These are phyloP conservation scores for Henckelia pumila DNA, from an alignment of 257 asterid species.

Conservation along the genomic window DNA sequence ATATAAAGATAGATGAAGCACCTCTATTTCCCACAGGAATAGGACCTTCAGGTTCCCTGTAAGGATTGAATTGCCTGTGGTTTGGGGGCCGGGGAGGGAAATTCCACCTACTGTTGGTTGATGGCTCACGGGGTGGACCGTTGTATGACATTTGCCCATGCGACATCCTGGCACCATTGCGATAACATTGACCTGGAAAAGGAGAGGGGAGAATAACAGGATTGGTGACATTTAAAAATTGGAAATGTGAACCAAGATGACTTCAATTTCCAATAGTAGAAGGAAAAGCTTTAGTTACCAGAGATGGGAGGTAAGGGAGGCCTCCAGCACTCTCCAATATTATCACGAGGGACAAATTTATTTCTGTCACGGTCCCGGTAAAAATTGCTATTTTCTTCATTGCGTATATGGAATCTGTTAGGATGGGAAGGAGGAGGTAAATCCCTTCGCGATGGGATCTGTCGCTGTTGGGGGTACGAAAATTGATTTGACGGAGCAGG, in stretches of 20 bases:
- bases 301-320: conserved; percentile 55
- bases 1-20: conserved; percentile 26
- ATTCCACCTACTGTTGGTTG: conserved; percentile 60
- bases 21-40: conserved; percentile 76
- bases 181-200: conserved; percentile 66
- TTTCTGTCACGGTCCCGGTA: conserved; percentile 55
- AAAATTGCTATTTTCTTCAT: conserved; percentile 52
- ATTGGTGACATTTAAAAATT: conserved; percentile 16
- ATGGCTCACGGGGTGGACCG: conserved; percentile 61
- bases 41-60: conserved; percentile 73
- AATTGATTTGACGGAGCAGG: conserved; percentile 92
- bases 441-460: conserved; percentile 52
- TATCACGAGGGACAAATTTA: conserved; percentile 42
- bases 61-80: conserved; percentile 53
- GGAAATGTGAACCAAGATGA: background rate
- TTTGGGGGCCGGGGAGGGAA: conserved; percentile 57
- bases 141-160: conserved; percentile 46
- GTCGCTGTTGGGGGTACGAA: conserved; percentile 72
- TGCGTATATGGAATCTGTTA: conserved; percentile 53
- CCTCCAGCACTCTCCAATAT: conserved; percentile 70
- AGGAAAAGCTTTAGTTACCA: conserved; percentile 34
- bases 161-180: conserved; percentile 53
- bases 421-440: conserved; percentile 49
- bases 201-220: background rate
- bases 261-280: background rate